A percentile compares a stretch with the other conserved stretches of the same genome.
Conservation (phyloP, 306 rosid species). For the Cucurbita argyrosperma region DNA sequence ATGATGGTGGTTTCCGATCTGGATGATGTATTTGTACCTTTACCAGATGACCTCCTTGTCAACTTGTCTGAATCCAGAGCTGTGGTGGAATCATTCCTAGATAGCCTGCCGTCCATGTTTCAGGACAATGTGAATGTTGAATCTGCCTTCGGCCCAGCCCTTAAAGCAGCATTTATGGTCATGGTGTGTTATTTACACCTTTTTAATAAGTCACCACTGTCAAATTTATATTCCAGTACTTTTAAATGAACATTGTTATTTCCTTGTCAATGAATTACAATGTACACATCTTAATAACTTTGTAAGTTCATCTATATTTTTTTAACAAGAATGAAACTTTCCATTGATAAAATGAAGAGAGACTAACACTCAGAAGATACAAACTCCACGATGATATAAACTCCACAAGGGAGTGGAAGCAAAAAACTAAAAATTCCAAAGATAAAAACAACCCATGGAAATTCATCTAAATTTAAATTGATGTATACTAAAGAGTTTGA, state of each 20-base stretch:
- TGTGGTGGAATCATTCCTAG: slow-evolving; percentile 87
- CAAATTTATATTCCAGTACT: neutral
- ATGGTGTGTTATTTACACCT: slow-evolving; percentile 39
- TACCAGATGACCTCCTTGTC: slow-evolving; percentile 97
- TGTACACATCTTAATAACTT: neutral
- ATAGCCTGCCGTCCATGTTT: slow-evolving; percentile 93
- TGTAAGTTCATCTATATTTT: neutral
- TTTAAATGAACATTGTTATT: neutral
- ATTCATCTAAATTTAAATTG: neutral
- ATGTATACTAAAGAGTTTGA: neutral
- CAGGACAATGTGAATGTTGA: slow-evolving; percentile 78
- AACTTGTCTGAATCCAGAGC: slow-evolving; percentile 92
- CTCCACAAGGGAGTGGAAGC: no score
- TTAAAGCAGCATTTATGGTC: slow-evolving; percentile 83
- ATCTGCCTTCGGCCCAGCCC: slow-evolving; percentile 97
- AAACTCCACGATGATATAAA: no score
- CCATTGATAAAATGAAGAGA: no score
- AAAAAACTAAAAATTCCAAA: no score
- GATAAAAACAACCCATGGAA: neutral
- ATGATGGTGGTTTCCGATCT: slow-evolving; percentile 98
- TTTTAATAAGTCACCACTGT: neutral
- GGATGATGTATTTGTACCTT: slow-evolving; percentile 91
- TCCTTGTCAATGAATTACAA: neutral
- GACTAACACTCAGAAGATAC: no score
- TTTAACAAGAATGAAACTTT: no score